Evolutionary conservation across 345 rosid species (phyloP).

Genomic region (sweet orange (Citrus sinensis)): DNA sequence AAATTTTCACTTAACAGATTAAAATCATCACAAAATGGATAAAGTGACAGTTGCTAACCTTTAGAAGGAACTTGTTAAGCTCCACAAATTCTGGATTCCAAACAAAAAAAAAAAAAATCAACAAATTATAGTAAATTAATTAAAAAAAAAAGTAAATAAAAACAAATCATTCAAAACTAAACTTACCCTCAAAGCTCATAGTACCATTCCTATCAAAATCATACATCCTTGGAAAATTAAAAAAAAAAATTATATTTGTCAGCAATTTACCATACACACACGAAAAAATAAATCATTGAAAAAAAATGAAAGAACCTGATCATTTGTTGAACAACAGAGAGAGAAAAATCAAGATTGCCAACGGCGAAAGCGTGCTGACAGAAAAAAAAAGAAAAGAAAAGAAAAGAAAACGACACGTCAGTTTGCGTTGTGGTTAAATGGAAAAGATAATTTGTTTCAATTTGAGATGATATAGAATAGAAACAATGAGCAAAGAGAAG

Average conservation of each 20-base stretch:
- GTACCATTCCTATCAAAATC: slow-evolving; percentile 70
- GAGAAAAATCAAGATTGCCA: slow-evolving; percentile 56
- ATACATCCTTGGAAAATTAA: slow-evolving; percentile 44
- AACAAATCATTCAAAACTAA: not conserved
- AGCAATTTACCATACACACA: not conserved
- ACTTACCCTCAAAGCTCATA: slow-evolving; percentile 60
- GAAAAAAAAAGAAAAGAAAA: not conserved
- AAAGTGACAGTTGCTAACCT: slow-evolving; percentile 37
- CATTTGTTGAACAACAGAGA: slow-evolving; percentile 66
- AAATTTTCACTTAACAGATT: not conserved
- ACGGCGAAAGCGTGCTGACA: slow-evolving; percentile 54
- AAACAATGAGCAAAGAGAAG: not conserved
- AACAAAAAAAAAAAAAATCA: not conserved
- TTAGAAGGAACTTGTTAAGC: slow-evolving; percentile 60
- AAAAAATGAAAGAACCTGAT: slow-evolving; percentile 34
- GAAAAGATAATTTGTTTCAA: not conserved
- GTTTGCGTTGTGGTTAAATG: not conserved
- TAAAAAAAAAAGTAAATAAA: not conserved
- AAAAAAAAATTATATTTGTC: not conserved
- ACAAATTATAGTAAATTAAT: not conserved
- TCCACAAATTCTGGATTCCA: slow-evolving; percentile 51
- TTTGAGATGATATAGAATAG: not conserved
- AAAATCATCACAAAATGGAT: not conserved
- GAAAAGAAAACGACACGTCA: not conserved
- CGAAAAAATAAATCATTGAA: not conserved